phyloP scores from a whole-genome alignment of 2,329 filamentous ascomycete genomes.

The Pochonia chlamydosporia region DNA sequence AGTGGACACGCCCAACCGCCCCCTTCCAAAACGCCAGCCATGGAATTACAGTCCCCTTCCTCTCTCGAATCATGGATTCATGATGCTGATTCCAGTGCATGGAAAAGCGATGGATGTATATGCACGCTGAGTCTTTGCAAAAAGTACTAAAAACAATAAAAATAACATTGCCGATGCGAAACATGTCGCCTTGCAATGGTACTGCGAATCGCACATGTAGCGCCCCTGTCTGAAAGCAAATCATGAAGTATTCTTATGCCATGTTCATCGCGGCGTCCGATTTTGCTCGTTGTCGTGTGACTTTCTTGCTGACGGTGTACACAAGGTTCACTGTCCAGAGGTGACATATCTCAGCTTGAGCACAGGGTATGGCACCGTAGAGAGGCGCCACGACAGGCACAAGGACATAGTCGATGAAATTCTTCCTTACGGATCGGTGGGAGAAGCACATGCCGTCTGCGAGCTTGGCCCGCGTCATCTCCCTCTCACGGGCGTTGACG shows the following conservation, averaged over 20 bases:
- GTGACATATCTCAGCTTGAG: slow-evolving; percentile 63
- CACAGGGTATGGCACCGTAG: slow-evolving; percentile 61
- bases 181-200: too few species aligned
- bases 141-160: too few species aligned
- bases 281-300: slow-evolving; percentile 45
- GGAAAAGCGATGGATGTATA: too few species aligned
- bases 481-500: slow-evolving; percentile 53
- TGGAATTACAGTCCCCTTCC: too few species aligned
- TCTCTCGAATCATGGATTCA: too few species aligned
- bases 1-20: too few species aligned
- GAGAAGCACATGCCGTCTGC: slow-evolving; percentile 62
- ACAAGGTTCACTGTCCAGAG: slow-evolving; percentile 65
- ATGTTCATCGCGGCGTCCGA: slow-evolving; percentile 16
- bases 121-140: too few species aligned
- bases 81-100: too few species aligned
- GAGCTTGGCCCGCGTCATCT: slow-evolving; percentile 61
- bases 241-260: background rate
- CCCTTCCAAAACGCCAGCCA: too few species aligned
- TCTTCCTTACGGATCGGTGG: slow-evolving; percentile 47
- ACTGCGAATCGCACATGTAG: too few species aligned
- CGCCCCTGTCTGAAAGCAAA: too few species aligned
- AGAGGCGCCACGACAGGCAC: slow-evolving; percentile 63
- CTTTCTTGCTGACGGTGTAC: slow-evolving; percentile 68
- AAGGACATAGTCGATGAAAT: slow-evolving; percentile 56
- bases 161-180: too few species aligned